These are phyloP conservation scores for Candida caryicola DNA, from an alignment of 805 yeast genomes.

Conservation along the genomic window DNA sequence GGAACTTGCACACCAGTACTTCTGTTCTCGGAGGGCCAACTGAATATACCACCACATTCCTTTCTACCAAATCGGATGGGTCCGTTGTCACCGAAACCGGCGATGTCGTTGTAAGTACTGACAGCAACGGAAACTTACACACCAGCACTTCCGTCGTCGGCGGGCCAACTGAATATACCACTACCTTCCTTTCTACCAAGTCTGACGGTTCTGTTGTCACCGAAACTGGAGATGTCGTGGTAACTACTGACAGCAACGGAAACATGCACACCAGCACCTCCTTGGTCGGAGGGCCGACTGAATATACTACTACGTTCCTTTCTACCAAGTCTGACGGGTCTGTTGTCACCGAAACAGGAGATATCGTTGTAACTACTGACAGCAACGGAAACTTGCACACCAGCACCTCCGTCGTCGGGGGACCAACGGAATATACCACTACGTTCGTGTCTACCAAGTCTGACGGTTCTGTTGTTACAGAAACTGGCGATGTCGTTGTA, in stretches of 20 bases:
- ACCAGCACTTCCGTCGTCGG: slow-evolving; percentile 11
- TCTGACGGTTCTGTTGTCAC: slow-evolving; percentile 15
- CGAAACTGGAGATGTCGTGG: slow-evolving; percentile 17
- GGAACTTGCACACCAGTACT: slow-evolving; percentile 14
- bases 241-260: slow-evolving; percentile 17
- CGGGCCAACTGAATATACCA: slow-evolving; percentile 12
- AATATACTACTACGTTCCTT: slow-evolving; percentile 17
- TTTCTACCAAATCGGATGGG: slow-evolving; percentile 3
- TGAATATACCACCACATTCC: slow-evolving; percentile 17
- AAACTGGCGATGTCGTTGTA: slow-evolving; percentile 17
- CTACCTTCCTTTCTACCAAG: slow-evolving; percentile 15
- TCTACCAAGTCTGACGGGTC: slow-evolving; percentile 15
- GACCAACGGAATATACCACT: slow-evolving; percentile 14
- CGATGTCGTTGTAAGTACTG: slow-evolving; percentile 8
- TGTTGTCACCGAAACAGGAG: slow-evolving; percentile 17
- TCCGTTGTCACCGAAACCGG: slow-evolving; percentile 2
- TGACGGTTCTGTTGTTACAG: slow-evolving; percentile 15
- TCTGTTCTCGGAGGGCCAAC: slow-evolving; percentile 5
- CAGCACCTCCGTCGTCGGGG: slow-evolving; percentile 9
- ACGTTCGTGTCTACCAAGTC: slow-evolving; percentile 14
- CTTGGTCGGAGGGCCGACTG: no score
- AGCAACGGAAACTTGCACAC: slow-evolving; percentile 15
- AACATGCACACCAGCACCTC: slow-evolving; percentile 13
- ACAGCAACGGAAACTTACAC: slow-evolving; percentile 13
- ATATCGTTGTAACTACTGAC: slow-evolving; percentile 16